Evolutionary conservation across 176 grass and related monocot species (phyloP).

Genomic region (Aechmea fasciata): DNA sequence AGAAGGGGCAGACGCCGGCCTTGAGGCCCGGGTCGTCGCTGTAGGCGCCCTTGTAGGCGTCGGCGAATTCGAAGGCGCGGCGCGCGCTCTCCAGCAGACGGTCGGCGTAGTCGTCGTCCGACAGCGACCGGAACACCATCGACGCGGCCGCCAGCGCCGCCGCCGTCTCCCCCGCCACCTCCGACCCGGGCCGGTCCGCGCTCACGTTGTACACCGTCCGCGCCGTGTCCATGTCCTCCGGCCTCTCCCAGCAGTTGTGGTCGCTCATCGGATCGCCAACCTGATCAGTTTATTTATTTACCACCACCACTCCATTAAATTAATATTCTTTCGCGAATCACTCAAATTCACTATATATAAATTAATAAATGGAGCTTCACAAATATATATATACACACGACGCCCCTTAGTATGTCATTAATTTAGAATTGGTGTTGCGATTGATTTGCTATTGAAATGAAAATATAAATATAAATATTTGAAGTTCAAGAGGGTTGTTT

Average conservation of each 20-base stretch:
- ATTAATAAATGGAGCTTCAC: no score
- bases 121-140: conserved; percentile 54
- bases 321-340: no score
- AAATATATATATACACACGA: no score
- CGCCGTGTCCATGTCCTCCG: conserved; percentile 90
- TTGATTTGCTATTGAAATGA: no score
- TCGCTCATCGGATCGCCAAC: conserved; percentile 73
- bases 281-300: conserved; percentile 25
- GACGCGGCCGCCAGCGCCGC: conserved; percentile 79
- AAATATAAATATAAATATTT: no score
- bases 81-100: conserved; percentile 42
- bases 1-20: conserved; percentile 74
- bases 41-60: conserved; percentile 74
- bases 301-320: not conserved
- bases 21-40: conserved; percentile 68
- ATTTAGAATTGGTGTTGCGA: no score
- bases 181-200: conserved; percentile 49
- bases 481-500: no score
- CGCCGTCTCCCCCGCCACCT: conserved; percentile 80
- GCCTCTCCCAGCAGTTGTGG: conserved; percentile 83
- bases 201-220: conserved; percentile 88
- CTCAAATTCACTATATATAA: no score
- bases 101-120: conserved; percentile 49
- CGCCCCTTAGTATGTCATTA: no score
- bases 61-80: conserved; percentile 65